phyloP scores from a whole-genome alignment of 305 asterid species.

The Fraxinus sp. region DNA sequence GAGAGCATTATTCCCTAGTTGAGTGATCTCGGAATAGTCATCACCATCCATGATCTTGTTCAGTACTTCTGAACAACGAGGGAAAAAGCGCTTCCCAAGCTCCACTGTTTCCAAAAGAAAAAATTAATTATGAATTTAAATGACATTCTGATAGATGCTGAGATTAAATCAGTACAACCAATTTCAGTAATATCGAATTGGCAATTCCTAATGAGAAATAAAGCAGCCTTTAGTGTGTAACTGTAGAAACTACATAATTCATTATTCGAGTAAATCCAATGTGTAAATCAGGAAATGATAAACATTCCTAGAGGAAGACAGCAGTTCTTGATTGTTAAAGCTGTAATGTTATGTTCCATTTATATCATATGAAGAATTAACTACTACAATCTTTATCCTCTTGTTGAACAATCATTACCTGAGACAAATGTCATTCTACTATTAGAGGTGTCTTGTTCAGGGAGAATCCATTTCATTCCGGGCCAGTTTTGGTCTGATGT shows the following conservation, averaged over 20 bases:
- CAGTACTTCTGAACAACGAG: conserved; percentile 79
- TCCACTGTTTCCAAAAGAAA: conserved; percentile 54
- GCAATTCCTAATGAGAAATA: background rate
- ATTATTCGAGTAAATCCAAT: background rate
- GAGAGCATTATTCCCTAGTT: conserved; percentile 41
- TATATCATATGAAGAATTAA: conserved; percentile 1
- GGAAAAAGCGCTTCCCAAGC: conserved; percentile 88
- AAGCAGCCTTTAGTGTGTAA: background rate
- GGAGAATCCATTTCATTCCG: background rate
- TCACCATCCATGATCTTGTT: conserved; percentile 87
- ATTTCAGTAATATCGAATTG: background rate
- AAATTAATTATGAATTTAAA: background rate
- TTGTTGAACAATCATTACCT: background rate
- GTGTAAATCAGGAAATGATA: background rate
- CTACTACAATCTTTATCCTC: background rate
- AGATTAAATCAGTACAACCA: background rate
- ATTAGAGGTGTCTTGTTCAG: background rate
- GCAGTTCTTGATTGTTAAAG: background rate
- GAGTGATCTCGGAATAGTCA: conserved; percentile 69
- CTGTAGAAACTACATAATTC: background rate
- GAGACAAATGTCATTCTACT: background rate
- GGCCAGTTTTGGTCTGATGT: background rate
- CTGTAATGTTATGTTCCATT: background rate
- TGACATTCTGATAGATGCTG: background rate
- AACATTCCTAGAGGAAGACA: conserved; percentile 6